These are phyloP conservation scores for Rhizodiscina lignyota DNA, from an alignment of 495 filamentous ascomycete genomes.

Conservation along the genomic window DNA sequence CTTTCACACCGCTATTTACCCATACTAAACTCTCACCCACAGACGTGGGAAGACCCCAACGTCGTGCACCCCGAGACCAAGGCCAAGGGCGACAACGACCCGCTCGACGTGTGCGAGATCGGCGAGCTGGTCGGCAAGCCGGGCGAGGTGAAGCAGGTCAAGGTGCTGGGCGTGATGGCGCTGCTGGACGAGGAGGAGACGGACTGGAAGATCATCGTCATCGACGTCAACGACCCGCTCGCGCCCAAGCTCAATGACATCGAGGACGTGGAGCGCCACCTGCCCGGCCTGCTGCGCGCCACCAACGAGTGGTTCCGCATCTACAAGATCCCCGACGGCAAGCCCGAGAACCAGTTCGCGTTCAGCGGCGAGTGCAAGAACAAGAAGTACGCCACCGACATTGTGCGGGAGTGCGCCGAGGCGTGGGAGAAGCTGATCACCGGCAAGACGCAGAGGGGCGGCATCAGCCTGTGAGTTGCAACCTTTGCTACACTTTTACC, in stretches of 20 bases:
- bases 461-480: conserved; percentile 60
- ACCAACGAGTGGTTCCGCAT: conserved; percentile 99
- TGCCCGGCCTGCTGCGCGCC: conserved; percentile 87
- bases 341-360: conserved; percentile 99
- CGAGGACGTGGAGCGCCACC: conserved; percentile 97
- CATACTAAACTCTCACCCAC: conserved; percentile 1
- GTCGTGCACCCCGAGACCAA: conserved; percentile 94
- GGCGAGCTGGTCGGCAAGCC: conserved; percentile 91
- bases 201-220: conserved; percentile 99
- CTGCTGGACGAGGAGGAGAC: conserved; percentile 99
- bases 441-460: conserved; percentile 63
- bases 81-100: conserved; percentile 99
- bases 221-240: conserved; percentile 94
- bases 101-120: conserved; percentile 98
- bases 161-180: conserved; percentile 98
- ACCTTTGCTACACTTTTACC: not conserved
- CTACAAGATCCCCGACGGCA: conserved; percentile 99
- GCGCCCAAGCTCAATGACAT: conserved; percentile 95
- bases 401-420: conserved; percentile 88
- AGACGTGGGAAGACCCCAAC: conserved; percentile 99
- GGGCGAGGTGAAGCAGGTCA: conserved; percentile 98
- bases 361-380: conserved; percentile 99
- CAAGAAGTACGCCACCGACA: conserved; percentile 93
- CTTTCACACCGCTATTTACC: conserved; percentile 7
- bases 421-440: conserved; percentile 93